These are phyloP conservation scores for Apostasia ramifera DNA, from an alignment of 106 monocot species.

Conservation along the genomic window DNA sequence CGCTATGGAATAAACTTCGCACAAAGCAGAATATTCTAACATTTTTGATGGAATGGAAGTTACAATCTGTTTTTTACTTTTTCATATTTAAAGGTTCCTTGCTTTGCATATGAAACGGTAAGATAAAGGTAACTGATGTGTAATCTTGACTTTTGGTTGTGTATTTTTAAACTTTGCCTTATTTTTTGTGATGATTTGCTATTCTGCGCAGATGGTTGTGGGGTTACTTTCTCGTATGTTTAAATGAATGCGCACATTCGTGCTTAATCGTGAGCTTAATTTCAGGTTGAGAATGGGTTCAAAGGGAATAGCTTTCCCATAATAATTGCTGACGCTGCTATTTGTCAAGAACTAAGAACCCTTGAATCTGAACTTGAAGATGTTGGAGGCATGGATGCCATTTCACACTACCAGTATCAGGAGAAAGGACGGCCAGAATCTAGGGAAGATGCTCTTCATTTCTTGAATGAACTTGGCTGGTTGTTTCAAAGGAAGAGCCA, in stretches of 20 bases:
- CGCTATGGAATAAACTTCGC: too few relatives aligned
- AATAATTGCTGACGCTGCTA: slow-evolving; percentile 61
- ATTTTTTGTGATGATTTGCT: not conserved
- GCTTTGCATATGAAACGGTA: too few relatives aligned
- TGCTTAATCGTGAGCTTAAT: not conserved
- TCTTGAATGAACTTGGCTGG: slow-evolving; percentile 96
- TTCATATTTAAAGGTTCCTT: too few relatives aligned
- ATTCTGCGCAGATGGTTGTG: not conserved
- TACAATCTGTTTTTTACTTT: too few relatives aligned
- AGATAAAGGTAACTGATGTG: not conserved
- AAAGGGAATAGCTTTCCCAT: slow-evolving; percentile 91
- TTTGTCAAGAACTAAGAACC: slow-evolving; percentile 70
- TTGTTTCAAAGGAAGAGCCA: slow-evolving; percentile 60
- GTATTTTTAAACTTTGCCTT: not conserved
- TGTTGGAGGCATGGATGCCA: slow-evolving; percentile 11
- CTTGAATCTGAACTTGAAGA: slow-evolving; percentile 73
- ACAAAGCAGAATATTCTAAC: too few relatives aligned
- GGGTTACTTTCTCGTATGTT: not conserved
- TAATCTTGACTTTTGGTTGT: not conserved
- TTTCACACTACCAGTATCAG: slow-evolving; percentile 17
- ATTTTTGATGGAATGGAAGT: too few relatives aligned
- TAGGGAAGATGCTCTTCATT: slow-evolving; percentile 63
- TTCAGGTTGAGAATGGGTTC: slow-evolving; percentile 92
- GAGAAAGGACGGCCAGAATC: slow-evolving; percentile 26
- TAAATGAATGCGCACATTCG: not conserved